Base-by-base conservation (phyloP, 768 basidiomycete species). In the Leucocoprinus leucothites region DNA sequence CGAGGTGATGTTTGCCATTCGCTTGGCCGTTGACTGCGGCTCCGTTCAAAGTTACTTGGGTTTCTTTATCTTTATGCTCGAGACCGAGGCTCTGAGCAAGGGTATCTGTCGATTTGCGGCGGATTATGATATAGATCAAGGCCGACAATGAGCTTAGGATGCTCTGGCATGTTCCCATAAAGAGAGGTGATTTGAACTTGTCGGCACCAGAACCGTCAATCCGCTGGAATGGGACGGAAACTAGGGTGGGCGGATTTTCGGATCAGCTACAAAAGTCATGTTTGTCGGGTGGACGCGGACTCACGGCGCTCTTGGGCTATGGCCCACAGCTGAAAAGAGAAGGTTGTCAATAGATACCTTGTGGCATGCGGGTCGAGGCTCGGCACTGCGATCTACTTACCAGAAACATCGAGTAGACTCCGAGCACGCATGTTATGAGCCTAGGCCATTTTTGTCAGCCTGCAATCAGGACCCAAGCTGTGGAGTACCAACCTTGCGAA, bases 341-440 rank as follows among this genome's bases (percentile, higher is more conserved):
- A 38, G 16, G 38, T 38, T 3, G 16, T 11, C 38, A 13, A 46
- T 46, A 46, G 24, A 34, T 49, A 59, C 35, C 57, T 31, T 63
- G 56, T 28, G 45, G 43, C 3, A 26, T 13, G 11, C 31, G 4
- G 13, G 43, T 48, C 26, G n/a, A 25, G 22, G 51, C 31, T 11
- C 31, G 31, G 11, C 31, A 11, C 11, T 31, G 38, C n/a, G 1
- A 57, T 22, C 50, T 38, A 52, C 86, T 70, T 63, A 89, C 89
- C 61, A 98, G 75, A 68, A 97, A 98, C 80, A 94, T 94, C 21
- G 88, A 82, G 66, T 98, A 98, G 43, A 98, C 94, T 51, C 95
- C 95, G 8, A 79, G 71, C 11, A 93, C 80, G 68, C 95, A 98
- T 59, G 88, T 61, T 24, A 75, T 78, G 45, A 98, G 80, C 63